These are phyloP conservation scores for Bipolaris sorokiniana DNA, from an alignment of 2,329 filamentous ascomycete genomes.

Conservation along the genomic window DNA sequence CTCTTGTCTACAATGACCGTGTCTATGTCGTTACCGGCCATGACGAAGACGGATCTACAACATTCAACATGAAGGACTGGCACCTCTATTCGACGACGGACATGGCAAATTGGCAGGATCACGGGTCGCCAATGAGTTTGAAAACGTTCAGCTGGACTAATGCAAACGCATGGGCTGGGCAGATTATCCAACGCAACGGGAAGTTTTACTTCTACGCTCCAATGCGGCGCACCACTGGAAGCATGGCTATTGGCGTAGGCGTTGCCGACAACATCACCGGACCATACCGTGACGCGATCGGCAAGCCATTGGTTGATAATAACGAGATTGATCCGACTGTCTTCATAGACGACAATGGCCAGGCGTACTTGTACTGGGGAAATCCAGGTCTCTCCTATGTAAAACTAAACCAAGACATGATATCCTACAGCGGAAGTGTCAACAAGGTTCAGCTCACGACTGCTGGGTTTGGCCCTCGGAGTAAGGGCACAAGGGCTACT, in stretches of 20 bases:
- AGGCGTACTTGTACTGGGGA: constrained; percentile 27
- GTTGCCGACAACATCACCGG: constrained; percentile 21
- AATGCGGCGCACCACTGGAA: constrained; percentile 14
- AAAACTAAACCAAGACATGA: constrained; percentile 24
- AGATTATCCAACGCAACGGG: constrained; percentile 21
- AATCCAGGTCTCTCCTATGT: constrained; percentile 24
- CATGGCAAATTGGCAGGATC: constrained; percentile 28
- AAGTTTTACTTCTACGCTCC: constrained; percentile 29
- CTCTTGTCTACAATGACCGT: constrained; percentile 20
- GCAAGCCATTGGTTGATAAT: constrained; percentile 22
- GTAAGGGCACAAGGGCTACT: constrained; percentile 12
- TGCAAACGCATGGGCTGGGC: constrained; percentile 23
- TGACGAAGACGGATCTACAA: constrained; percentile 23
- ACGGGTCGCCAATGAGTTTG: constrained; percentile 20
- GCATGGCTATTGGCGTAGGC: constrained; percentile 23
- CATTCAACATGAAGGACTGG: constrained; percentile 25
- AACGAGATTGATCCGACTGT: constrained; percentile 27
- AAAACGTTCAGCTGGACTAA: constrained; percentile 22
- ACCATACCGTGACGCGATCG: constrained; percentile 23
- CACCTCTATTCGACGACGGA: constrained; percentile 20
- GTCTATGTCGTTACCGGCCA: constrained; percentile 25
- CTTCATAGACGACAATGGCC: constrained; percentile 24
- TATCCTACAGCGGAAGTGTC: constrained; percentile 18
- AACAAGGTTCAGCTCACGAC: constrained; percentile 19
- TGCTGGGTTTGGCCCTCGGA: constrained; percentile 18